Percentiles rank a stretch among this genome's conserved stretches.
phyloP scores from a whole-genome alignment of 2,329 filamentous ascomycete species.

The Emergomyces africanus region DNA sequence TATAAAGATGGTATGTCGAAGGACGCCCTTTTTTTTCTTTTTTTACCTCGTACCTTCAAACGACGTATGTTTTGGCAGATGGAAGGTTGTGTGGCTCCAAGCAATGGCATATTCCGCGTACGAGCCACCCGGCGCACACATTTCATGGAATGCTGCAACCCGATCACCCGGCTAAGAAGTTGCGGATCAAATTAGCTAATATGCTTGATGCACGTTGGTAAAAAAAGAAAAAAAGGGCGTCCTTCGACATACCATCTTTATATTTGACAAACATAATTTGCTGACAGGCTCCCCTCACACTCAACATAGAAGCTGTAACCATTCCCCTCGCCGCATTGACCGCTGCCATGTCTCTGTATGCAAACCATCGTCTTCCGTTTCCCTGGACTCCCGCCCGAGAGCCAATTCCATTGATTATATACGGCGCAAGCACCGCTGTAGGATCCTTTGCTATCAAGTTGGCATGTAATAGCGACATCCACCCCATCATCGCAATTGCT shows the following conservation, averaged over 20 bases:
- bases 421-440: slow-evolving; percentile 41
- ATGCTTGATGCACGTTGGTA: neutral
- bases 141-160: too few species aligned
- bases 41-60: slow-evolving; percentile 36
- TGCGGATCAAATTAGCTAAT: neutral
- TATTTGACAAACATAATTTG: neutral
- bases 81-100: slow-evolving; percentile 42
- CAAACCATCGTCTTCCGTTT: slow-evolving; percentile 34
- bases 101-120: slow-evolving; percentile 47
- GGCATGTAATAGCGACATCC: slow-evolving; percentile 41
- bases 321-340: slow-evolving; percentile 46
- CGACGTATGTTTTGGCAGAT: too few species aligned
- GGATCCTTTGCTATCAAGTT: slow-evolving; percentile 48
- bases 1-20: too few species aligned
- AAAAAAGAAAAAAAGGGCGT: too few species aligned
- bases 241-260: neutral
- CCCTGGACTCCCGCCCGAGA: slow-evolving; percentile 34
- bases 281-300: too few species aligned
- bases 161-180: slow-evolving; percentile 37
- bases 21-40: too few species aligned
- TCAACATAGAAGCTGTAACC: slow-evolving; percentile 38
- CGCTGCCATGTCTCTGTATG: slow-evolving; percentile 39
- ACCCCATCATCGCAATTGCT: slow-evolving; percentile 49
- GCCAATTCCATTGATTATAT: slow-evolving; percentile 33
- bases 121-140: slow-evolving; percentile 34